Conservation (phyloP, 1,139 yeast species). For the Tardiomyces depauwii region DNA sequence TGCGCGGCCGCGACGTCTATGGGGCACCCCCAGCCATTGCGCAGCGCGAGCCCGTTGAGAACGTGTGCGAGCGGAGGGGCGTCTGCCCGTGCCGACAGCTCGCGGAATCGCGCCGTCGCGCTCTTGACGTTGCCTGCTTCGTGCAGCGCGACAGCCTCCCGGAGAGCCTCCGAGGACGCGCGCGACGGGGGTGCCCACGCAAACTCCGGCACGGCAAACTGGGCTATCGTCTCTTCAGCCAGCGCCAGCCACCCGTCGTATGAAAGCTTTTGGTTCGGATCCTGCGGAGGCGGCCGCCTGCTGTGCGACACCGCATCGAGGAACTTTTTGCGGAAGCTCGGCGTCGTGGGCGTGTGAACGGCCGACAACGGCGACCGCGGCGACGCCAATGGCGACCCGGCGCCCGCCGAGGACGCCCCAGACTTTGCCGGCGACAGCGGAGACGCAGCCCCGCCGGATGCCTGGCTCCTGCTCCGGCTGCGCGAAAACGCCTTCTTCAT, state of each 20-base stretch:
- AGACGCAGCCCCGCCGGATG: neutral
- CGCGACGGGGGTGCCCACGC: neutral
- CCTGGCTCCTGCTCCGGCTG: neutral
- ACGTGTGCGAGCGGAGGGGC: constrained; percentile 22
- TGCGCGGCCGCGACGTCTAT: constrained; percentile 18
- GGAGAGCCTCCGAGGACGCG: constrained; percentile 8
- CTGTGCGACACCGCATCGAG: neutral
- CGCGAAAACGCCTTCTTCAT: neutral
- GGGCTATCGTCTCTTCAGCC: neutral
- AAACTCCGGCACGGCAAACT: neutral
- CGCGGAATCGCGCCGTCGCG: constrained; percentile 14
- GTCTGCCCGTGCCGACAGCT: constrained; percentile 17
- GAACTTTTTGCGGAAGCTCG: neutral
- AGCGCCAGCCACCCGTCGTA: neutral
- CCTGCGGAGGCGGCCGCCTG: too few relatives aligned
- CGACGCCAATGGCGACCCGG: neutral
- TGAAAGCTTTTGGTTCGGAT: neutral
- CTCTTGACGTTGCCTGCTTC: constrained; percentile 17
- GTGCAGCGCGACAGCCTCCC: constrained; percentile 21
- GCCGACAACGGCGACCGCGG: too few relatives aligned
- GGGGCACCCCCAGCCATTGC: constrained; percentile 27
- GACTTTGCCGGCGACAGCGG: neutral
- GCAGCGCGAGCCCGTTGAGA: constrained; percentile 21
- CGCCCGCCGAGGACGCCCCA: neutral
- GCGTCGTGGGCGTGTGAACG: too few relatives aligned